Evolutionary conservation across 192 early-diverging fungal genomes (phyloP), one percentile per base, ranked within the genome.

Genomic region (Backusella sp.): DNA sequence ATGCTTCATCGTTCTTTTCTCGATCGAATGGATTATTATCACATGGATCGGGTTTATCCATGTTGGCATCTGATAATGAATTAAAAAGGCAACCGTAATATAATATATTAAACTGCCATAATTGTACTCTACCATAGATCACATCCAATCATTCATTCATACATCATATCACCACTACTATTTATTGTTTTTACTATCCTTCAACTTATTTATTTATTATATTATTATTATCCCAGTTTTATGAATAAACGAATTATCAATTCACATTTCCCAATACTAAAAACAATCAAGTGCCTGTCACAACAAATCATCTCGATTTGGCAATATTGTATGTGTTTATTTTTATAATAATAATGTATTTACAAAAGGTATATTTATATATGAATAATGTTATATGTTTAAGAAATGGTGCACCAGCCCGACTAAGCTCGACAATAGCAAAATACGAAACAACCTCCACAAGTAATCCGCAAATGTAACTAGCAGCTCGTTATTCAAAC

Each of bases 361-460:
- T 44, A 44, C 42, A 59, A 59, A 26, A 26, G 53, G 53, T 59
- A 59, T 59, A 59, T 32, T 0, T 32, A 32, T 32, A 3, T 32
- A 59, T n/a, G n/a, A 3, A 26, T 2, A 2, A 41, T 12, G 21
- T 37, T 21, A 69, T 41, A 69, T 37, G 9, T 69, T 69, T 37
- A 39, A 37, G 19, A 73, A 79, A 26, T 79, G 77, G 42, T 74
- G 46, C 15, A 79, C 52, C 7, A 79, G 30, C 4, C 67, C 77
- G 3, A 79, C 77, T 6, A 79, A 15, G 44, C 77, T 79, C 7
- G 77, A 66, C 19, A 79, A 65, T 21, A 79, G 32, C 37, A 79
- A 73, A 0, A 73, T 34, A 19, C 71, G n/a, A n/a, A 79, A 79
- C 19, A 79, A 9, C 23, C 77, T 67, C 77, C 77, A 79, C 3